Evolutionary conservation across 1,284 basidiomycete species (phyloP).

Genomic region (Rhodotorula mucilaginosa): DNA sequence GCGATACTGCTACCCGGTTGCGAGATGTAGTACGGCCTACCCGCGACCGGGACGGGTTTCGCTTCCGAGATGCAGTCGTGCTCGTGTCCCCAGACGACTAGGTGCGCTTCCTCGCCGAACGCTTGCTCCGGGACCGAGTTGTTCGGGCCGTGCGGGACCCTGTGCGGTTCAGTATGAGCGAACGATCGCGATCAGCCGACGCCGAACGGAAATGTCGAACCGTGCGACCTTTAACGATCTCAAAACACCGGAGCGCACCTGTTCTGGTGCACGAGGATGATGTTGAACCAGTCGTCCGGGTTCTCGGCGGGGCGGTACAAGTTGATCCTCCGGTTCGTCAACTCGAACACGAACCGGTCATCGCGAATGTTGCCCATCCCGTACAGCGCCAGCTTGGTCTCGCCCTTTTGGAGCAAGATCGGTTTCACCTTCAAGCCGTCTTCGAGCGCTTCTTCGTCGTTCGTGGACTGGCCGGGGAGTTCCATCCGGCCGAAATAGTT

Average conservation of each 20-base stretch:
- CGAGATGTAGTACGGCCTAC: conserved; percentile 84
- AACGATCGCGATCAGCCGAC: no score
- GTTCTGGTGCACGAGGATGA: conserved; percentile 92
- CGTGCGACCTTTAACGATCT: no score
- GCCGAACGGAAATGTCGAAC: no score
- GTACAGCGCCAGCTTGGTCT: conserved; percentile 81
- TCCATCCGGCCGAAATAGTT: conserved; percentile 94
- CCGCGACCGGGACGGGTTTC: conserved; percentile 81
- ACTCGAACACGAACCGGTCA: conserved; percentile 90
- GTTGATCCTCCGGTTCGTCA: conserved; percentile 84
- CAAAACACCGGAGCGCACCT: conserved; percentile 56
- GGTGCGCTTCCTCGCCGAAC: conserved; percentile 91
- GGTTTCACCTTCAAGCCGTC: conserved; percentile 82
- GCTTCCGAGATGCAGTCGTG: conserved; percentile 85
- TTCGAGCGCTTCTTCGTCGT: conserved; percentile 59
- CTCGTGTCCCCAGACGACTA: conserved; percentile 98
- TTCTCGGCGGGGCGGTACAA: conserved; percentile 88
- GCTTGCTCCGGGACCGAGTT: conserved; percentile 91
- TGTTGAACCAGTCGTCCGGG: conserved; percentile 77
- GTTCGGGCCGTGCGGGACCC: conserved; percentile 89
- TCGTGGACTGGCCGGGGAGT: conserved; percentile 52
- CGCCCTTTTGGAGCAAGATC: conserved; percentile 84
- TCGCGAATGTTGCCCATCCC: conserved; percentile 97
- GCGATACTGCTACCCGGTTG: conserved; percentile 96
- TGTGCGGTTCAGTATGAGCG: conserved; percentile 46